Evolutionary conservation across 1,284 basidiomycete genomes (phyloP), one percentile per base, ranked within the genome.

Genomic region (Leccinum ponderosum): DNA sequence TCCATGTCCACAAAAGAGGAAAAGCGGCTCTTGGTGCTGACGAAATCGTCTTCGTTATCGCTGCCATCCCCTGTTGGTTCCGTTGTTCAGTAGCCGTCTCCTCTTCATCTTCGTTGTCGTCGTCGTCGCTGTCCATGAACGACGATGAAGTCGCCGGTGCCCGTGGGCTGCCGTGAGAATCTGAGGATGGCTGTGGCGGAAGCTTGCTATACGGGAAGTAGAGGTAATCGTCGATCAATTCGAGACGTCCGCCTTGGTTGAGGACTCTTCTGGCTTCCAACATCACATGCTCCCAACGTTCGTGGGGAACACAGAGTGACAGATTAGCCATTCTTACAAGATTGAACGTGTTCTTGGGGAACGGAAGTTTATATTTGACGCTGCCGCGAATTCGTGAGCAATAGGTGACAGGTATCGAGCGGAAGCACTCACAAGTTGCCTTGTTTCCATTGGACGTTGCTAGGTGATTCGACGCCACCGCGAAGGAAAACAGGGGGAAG

Each of bases 201-300:
- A 62, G 63, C 59, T 74, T 72, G 39, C 75, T 73, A 59, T 83
- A 85, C 0, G 89, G 86, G 67, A 89, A 90, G 66, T 83, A 74
- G 31, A 89, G 72, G 65, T 87, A 77, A 69, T 92, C 90, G 73
- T 90, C 87, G 59, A 92, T 85, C 53, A 91, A 68, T 70, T 92
- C 90, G 2, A 91, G 75, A 14, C 82, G 80, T 5, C 90, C 88
- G 20, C 80, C 81, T 7, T 78, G 77, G n/a, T 75, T 77, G 17
- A 92, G 77, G 9, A 93, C 80, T 14, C 90, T 85, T 15, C 78
- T 73, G 5, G 80, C 81, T 77, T 93, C 85, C 0, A 68, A 64
- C 14, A 92, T 64, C 6, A 93, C 74, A 50, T 76, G 75, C 33
- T 79, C 73, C 89, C 89, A 92, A 57, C 78, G 74, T 14, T 81